Conservation (phyloP, 768 basidiomycete genomes). For the Fistulinella prunicolor region DNA sequence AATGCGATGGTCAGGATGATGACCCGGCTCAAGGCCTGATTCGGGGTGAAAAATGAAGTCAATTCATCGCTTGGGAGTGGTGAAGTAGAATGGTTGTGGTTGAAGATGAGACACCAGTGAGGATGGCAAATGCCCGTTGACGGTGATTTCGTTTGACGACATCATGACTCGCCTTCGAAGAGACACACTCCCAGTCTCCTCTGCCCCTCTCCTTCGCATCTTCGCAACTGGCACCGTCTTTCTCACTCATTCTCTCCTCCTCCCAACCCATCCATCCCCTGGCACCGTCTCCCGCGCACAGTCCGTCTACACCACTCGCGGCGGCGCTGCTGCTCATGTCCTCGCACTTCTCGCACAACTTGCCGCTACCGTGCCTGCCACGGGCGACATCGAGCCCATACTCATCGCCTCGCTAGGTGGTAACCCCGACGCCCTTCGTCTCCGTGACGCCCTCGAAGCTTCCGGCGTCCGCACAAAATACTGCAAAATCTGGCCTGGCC, state of each 20-base stretch:
- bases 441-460: conserved; percentile 61
- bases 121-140: background rate
- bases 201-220: conserved; percentile 48
- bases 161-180: conserved; percentile 30
- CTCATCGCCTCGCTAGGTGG: conserved; percentile 74
- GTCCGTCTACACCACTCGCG: conserved; percentile 62
- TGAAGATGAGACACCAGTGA: background rate
- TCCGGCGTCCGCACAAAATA: conserved; percentile 69
- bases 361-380: conserved; percentile 25
- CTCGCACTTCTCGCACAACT: conserved; percentile 75
- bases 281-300: conserved; percentile 65
- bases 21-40: no score
- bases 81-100: background rate
- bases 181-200: conserved; percentile 19
- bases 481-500: conserved; percentile 69
- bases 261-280: conserved; percentile 59
- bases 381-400: conserved; percentile 44
- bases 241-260: conserved; percentile 64
- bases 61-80: background rate
- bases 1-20: no score
- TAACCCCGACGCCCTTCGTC: conserved; percentile 62
- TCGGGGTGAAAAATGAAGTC: no score
- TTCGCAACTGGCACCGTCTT: conserved; percentile 82
- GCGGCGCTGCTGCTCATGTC: conserved; percentile 70
- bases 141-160: background rate